Conservation (phyloP, 768 basidiomycete species). For the Imleria badia region DNA sequence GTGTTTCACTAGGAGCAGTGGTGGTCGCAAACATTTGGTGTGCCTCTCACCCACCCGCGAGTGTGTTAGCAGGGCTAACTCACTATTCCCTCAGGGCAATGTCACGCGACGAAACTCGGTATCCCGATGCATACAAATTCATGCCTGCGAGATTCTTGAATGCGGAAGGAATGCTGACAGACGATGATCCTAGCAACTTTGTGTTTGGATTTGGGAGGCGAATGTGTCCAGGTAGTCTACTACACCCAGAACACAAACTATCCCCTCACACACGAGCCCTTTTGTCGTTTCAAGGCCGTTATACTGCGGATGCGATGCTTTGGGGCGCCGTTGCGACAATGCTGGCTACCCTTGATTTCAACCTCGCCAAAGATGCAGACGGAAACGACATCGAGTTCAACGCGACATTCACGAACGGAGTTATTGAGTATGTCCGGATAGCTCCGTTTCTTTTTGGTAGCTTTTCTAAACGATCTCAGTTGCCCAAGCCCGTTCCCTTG, state of each 20-base stretch:
- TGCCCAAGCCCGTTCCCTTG: not conserved
- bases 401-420: not conserved
- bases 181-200: not conserved
- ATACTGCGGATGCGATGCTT: not conserved
- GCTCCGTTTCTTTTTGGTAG: not conserved
- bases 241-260: not conserved
- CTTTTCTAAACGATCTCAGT: not conserved
- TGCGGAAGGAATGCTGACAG: not conserved
- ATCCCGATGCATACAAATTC: not conserved
- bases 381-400: not conserved
- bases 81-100: not conserved
- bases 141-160: not conserved
- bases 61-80: not conserved
- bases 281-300: not conserved
- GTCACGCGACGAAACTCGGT: not conserved
- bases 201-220: not conserved
- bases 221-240: not conserved
- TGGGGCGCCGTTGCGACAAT: not conserved
- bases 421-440: not conserved
- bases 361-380: not conserved
- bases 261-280: not conserved
- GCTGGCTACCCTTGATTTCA: not conserved
- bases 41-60: not conserved
- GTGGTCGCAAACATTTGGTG: not conserved
- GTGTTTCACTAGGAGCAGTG: not conserved